Evolutionary conservation across 106 monocot species (phyloP).

Genomic region (Chionographis japonica): DNA sequence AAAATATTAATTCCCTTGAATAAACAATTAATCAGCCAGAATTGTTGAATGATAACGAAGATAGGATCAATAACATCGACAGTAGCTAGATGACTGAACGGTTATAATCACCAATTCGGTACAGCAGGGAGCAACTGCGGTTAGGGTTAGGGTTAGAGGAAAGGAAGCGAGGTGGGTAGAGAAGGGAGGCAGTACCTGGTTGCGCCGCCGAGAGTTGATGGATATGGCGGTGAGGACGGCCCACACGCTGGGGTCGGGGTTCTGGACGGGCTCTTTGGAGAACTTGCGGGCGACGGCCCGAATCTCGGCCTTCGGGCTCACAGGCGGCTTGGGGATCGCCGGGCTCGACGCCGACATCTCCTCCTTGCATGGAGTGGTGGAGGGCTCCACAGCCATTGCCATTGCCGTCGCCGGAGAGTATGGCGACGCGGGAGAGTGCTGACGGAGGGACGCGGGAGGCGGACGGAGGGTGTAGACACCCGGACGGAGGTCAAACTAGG

Average conservation of each 20-base stretch:
- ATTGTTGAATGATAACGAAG: too few relatives aligned
- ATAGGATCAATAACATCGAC: too few relatives aligned
- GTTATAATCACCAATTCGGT: too few relatives aligned
- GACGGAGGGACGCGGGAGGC: too few relatives aligned
- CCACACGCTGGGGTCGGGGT: conserved; percentile 72
- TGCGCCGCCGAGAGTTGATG: conserved; percentile 58
- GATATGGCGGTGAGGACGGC: conserved; percentile 95
- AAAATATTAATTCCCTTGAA: conserved; percentile 85
- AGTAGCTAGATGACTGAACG: too few relatives aligned
- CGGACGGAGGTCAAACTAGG: too few relatives aligned
- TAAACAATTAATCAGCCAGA: neutral
- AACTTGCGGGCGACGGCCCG: conserved; percentile 66
- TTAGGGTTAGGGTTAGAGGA: conserved; percentile 11
- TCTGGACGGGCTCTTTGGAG: conserved; percentile 61
- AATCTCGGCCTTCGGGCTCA: conserved; percentile 55
- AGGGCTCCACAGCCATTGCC: too few relatives aligned
- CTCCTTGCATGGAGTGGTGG: neutral
- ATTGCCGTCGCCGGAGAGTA: too few relatives aligned
- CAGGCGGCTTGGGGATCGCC: conserved; percentile 8
- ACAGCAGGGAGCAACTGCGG: too few relatives aligned
- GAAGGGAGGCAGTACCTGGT: conserved; percentile 33
- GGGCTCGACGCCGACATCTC: conserved; percentile 18
- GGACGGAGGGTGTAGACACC: too few relatives aligned
- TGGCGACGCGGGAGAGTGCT: too few relatives aligned
- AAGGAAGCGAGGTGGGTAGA: neutral